These are phyloP conservation scores for Ceriops decandra DNA, from an alignment of 345 rosid genomes.

Conservation along the genomic window DNA sequence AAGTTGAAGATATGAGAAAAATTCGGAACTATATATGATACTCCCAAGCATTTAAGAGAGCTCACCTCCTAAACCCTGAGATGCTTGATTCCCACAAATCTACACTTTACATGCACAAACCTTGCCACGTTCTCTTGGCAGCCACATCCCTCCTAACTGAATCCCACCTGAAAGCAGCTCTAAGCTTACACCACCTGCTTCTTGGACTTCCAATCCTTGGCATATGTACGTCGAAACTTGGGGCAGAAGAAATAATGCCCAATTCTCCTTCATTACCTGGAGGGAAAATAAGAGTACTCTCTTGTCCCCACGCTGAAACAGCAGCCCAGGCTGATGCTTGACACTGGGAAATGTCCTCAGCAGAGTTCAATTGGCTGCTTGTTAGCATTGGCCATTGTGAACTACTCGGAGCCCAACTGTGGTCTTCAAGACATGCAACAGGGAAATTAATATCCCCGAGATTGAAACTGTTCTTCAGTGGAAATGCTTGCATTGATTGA, in stretches of 20 bases:
- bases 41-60: background rate
- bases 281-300: constrained; percentile 11
- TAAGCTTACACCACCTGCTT: constrained; percentile 67
- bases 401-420: constrained; percentile 13
- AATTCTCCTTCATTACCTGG: constrained; percentile 28
- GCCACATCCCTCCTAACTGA: constrained; percentile 31
- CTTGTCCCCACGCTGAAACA: constrained; percentile 29
- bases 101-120: constrained; percentile 20
- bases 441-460: constrained; percentile 11
- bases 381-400: constrained; percentile 16
- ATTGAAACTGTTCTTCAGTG: constrained; percentile 32
- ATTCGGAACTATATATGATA: too few species aligned
- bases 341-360: constrained; percentile 18
- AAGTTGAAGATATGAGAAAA: background rate
- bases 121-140: constrained; percentile 27
- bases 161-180: constrained; percentile 48
- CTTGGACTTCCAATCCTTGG: constrained; percentile 34
- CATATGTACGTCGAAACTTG: constrained; percentile 21
- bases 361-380: background rate
- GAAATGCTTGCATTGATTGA: constrained; percentile 13
- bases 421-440: constrained; percentile 7
- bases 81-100: constrained; percentile 19
- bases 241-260: constrained; percentile 21
- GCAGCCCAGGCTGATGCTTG: constrained; percentile 37
- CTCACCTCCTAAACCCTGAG: constrained; percentile 15